A percentile compares a stretch with the other conserved stretches of the same genome.
Conservation (phyloP, 2,329 filamentous ascomycete species). For the Polytolypa hystricis region DNA sequence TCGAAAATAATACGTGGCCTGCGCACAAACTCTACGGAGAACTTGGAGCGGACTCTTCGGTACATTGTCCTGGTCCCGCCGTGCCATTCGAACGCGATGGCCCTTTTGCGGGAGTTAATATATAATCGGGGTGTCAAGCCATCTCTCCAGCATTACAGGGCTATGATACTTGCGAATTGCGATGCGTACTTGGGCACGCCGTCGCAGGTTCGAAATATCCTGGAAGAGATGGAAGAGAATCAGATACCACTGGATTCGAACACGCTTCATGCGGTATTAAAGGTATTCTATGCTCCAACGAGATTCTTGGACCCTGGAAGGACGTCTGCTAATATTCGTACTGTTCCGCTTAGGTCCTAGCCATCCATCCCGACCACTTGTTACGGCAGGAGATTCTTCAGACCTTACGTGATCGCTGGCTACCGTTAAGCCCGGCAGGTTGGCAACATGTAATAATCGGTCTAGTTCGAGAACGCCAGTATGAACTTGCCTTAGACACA, state of each 20-base stretch:
- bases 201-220: conserved; percentile 48
- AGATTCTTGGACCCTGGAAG: background rate
- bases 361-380: conserved; percentile 76
- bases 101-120: conserved; percentile 29
- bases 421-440: conserved; percentile 49
- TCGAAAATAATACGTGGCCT: too few species aligned
- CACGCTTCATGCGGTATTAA: conserved; percentile 61
- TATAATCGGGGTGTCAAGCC: conserved; percentile 26
- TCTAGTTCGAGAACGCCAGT: conserved; percentile 67
- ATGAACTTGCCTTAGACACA: conserved; percentile 65
- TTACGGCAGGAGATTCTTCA: conserved; percentile 59
- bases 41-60: conserved; percentile 23
- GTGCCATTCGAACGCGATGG: conserved; percentile 18
- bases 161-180: conserved; percentile 61
- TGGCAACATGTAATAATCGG: conserved; percentile 60
- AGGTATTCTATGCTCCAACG: conserved; percentile 41
- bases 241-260: conserved; percentile 53
- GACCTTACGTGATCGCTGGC: conserved; percentile 57
- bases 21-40: conserved; percentile 13
- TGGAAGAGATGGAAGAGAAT: conserved; percentile 58
- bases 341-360: conserved; percentile 45
- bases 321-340: background rate
- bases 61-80: conserved; percentile 15
- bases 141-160: conserved; percentile 49
- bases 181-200: conserved; percentile 55